Percentiles rank a stretch among this genome's conserved stretches.
These are phyloP conservation scores for Raffaelea ambrosiae DNA, from an alignment of 2,329 filamentous ascomycete genomes.

Conservation along the genomic window DNA sequence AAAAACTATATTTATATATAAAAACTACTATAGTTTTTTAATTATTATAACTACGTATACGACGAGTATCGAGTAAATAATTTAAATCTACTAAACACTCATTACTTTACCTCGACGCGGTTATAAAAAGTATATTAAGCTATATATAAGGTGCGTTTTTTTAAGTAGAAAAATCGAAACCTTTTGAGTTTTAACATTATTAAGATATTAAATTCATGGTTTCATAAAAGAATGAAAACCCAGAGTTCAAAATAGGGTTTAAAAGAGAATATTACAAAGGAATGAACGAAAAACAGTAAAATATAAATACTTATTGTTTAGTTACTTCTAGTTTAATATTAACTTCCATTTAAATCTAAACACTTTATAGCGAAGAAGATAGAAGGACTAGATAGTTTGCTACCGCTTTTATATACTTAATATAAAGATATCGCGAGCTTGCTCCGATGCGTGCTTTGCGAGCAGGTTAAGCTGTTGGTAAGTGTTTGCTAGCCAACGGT, in stretches of 20 bases:
- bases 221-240: slow-evolving; percentile 4
- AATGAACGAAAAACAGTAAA: slow-evolving; percentile 7
- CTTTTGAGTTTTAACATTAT: not conserved
- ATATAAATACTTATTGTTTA: not conserved
- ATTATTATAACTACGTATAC: slow-evolving; percentile 6
- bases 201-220: slow-evolving; percentile 5
- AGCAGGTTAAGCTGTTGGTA: no score
- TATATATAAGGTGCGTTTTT: slow-evolving; percentile 4
- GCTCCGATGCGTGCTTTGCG: no score
- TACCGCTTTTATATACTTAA: slow-evolving; percentile 3
- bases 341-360: slow-evolving; percentile 3
- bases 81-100: slow-evolving; percentile 6
- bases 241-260: slow-evolving; percentile 7
- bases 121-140: slow-evolving; percentile 6
- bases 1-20: slow-evolving; percentile 6
- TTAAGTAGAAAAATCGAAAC: not conserved
- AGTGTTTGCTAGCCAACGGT: no score
- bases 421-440: no score
- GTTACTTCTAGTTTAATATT: not conserved
- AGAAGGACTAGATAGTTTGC: slow-evolving; percentile 2
- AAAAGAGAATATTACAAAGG: slow-evolving; percentile 5
- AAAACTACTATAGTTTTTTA: slow-evolving; percentile 6
- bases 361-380: slow-evolving; percentile 4
- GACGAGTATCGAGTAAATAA: slow-evolving; percentile 4
- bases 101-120: slow-evolving; percentile 6